A percentile compares a stretch with the other conserved stretches of the same genome.
Evolutionary conservation across 225 moss, liverwort and hornwort species (phyloP).

Genomic region (Takakia lepidozioides): DNA sequence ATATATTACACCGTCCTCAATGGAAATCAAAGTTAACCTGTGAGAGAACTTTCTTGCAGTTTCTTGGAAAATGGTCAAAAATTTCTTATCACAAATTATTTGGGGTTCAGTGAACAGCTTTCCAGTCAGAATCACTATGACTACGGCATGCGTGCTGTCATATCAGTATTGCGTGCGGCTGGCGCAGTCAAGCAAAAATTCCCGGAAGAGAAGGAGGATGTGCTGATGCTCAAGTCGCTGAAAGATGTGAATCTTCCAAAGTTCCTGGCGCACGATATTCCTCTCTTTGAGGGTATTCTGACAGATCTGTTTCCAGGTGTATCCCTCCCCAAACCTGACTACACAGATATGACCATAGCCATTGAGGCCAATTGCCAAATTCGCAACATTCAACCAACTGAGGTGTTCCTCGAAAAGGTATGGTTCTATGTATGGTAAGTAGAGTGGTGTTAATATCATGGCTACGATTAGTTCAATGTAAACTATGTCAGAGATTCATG

Average conservation of each 20-base stretch:
- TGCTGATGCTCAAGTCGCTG: slow-evolving; percentile 56
- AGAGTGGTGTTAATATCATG: no score
- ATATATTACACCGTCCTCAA: no score
- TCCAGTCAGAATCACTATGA: slow-evolving; percentile 75
- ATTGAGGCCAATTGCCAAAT: slow-evolving; percentile 17
- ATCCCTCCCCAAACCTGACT: slow-evolving; percentile 33
- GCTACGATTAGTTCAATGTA: no score
- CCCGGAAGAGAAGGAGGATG: slow-evolving; percentile 48
- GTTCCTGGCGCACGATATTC: slow-evolving; percentile 63
- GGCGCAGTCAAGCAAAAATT: slow-evolving; percentile 62
- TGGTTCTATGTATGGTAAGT: no score
- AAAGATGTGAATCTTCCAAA: slow-evolving; percentile 64
- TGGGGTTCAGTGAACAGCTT: slow-evolving; percentile 45
- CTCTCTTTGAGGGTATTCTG: slow-evolving; percentile 64
- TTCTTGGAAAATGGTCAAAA: no score
- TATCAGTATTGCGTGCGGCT: slow-evolving; percentile 56
- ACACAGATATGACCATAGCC: slow-evolving; percentile 25
- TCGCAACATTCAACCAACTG: slow-evolving; percentile 27
- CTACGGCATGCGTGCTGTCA: slow-evolving; percentile 71
- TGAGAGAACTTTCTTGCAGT: no score
- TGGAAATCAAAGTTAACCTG: no score
- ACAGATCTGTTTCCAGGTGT: slow-evolving; percentile 57
- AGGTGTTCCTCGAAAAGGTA: slow-evolving; percentile 60
- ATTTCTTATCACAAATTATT: no score
- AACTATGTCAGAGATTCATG: no score